Conservation (phyloP, 495 filamentous ascomycete genomes). For the Penicillium coffeae region DNA sequence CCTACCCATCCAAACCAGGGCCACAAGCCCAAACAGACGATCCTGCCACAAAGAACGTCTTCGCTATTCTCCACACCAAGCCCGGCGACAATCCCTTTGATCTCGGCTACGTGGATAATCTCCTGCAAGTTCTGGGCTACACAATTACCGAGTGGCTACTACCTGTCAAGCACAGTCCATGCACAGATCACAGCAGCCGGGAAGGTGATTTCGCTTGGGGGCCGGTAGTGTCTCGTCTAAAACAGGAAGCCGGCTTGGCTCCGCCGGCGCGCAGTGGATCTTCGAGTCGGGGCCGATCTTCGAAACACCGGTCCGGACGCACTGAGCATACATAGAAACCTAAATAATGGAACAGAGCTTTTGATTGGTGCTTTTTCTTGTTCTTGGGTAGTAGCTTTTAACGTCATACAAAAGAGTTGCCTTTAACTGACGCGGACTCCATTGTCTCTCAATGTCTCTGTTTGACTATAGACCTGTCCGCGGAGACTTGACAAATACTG, state of each 20-base stretch:
- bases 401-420: neutral
- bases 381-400: neutral
- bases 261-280: slow-evolving; percentile 9
- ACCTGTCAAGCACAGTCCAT: slow-evolving; percentile 64
- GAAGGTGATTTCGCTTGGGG: slow-evolving; percentile 48
- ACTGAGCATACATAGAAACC: slow-evolving; percentile 1
- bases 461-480: neutral
- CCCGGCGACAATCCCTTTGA: slow-evolving; percentile 80
- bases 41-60: slow-evolving; percentile 48
- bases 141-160: slow-evolving; percentile 69
- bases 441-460: neutral
- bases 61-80: slow-evolving; percentile 69
- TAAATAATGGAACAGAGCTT: neutral
- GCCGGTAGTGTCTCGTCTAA: slow-evolving; percentile 49
- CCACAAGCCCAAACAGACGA: slow-evolving; percentile 7
- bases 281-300: neutral
- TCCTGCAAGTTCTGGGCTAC: slow-evolving; percentile 70
- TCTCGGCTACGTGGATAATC: slow-evolving; percentile 62
- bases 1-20: slow-evolving; percentile 35
- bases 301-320: neutral
- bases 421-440: neutral
- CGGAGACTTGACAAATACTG: too few species aligned
- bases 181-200: slow-evolving; percentile 43
- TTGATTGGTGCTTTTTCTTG: neutral
- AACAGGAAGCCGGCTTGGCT: slow-evolving; percentile 42